Evolutionary conservation across 2,329 filamentous ascomycete genomes (phyloP), one percentile per base, ranked within the genome.

Genomic region (Epichloe baconii): DNA sequence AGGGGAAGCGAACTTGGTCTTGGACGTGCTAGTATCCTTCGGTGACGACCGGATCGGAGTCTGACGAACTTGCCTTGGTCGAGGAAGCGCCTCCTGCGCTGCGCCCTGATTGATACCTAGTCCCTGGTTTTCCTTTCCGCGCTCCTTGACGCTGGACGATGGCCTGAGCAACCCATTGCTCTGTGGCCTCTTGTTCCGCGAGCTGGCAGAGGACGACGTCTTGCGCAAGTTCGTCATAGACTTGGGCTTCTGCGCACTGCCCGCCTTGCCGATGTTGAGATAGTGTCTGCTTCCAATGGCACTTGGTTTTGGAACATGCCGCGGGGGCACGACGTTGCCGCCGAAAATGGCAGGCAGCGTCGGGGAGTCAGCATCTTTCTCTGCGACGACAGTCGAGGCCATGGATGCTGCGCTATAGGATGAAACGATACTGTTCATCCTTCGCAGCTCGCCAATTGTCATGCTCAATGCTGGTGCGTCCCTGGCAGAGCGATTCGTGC

Each of bases 401-500:
- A 67, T 57, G 0, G 72, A 71, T 1, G 66, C 65, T 17, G 62
- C 61, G 64, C 72, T 75, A 51, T 68, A 66, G 2, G 69, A 66
- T 57, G 71, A 76, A 44, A 76, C 58, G 49, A 72, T 64, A 62
- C 74, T 78, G 64, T 80, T 79, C 76, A 79, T 80, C 48, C 76
- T 69, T 10, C 77, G 71, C 51, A 80, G 71, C 61, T 78, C 72
- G 17, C 70, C 69, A 34, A 79, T 71, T 2, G 74, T 69, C 53
- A 62, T 64, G n/a, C 69, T 64, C 12, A 75, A 59, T 6, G 59
- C 52, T 14, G 58, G 54, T 1, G 52, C 59, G 47, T 57, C 47
- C 31, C 51, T 56, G 44, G 54, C 26, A 0, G 48, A 53, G 4
- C 55, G 55, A 5, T 58, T 53, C 3, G 55, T 51, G 1, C 58